Percentiles rank a stretch among this genome's conserved stretches.
phyloP scores from a whole-genome alignment of 78 protist species.

The Dictyostelium brefeldianum region DNA sequence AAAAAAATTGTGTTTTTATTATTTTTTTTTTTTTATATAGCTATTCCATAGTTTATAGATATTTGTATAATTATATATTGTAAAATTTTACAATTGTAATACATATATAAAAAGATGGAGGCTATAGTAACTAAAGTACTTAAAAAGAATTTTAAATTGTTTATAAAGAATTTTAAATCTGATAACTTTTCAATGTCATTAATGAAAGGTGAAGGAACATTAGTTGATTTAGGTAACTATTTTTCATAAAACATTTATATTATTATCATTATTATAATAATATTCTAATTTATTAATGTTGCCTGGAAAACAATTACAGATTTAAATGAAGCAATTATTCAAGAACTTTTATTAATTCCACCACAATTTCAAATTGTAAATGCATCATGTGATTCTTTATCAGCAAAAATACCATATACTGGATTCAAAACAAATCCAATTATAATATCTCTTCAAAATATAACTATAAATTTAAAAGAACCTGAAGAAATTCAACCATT shows the following conservation, averaged over 20 bases:
- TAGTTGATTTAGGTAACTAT: constrained; percentile 51
- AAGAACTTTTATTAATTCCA: constrained; percentile 66
- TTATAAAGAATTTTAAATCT: constrained; percentile 64
- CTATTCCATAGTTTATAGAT: too few relatives aligned
- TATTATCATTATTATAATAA: too few relatives aligned
- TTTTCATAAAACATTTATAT: too few relatives aligned
- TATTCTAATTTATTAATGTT: too few relatives aligned
- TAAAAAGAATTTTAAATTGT: constrained; percentile 68
- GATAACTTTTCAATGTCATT: constrained; percentile 77
- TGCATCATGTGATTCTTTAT: constrained; percentile 56
- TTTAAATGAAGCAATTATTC: constrained; percentile 61
- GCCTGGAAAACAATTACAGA: too few relatives aligned
- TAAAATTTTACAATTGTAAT: too few relatives aligned
- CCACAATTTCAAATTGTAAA: constrained; percentile 57
- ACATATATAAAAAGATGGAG: constrained; percentile 26
- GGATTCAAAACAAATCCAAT: constrained; percentile 57
- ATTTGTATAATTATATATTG: too few relatives aligned
- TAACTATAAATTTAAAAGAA: constrained; percentile 42
- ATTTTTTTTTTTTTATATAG: too few relatives aligned
- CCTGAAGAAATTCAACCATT: constrained; percentile 65
- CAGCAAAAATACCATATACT: constrained; percentile 71
- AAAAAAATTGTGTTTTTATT: too few relatives aligned
- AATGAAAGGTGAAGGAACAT: constrained; percentile 74
- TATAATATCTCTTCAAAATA: constrained; percentile 35
- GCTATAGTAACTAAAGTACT: constrained; percentile 73